Base-by-base conservation (phyloP, 2,329 filamentous ascomycete genomes). In the Xenoacremonium recifei region DNA sequence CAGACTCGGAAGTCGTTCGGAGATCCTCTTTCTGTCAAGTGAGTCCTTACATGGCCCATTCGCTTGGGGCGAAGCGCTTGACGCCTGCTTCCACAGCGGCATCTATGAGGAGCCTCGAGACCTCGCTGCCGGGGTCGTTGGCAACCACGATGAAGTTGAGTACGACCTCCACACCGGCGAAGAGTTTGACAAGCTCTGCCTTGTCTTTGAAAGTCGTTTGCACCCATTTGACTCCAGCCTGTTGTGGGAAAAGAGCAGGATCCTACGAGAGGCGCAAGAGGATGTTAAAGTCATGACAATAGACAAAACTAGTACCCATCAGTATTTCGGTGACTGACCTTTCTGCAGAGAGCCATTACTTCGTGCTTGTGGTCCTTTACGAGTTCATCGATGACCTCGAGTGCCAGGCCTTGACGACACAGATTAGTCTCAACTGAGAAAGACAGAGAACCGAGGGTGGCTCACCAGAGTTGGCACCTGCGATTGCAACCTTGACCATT, bases 31-130 rank as follows among this genome's bases (percentile, higher is more conserved):
- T 27, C 23, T n/a, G n/a, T n/a, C n/a, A n/a, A n/a, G n/a, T 10
- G 32, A 35, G 17, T 23, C 38, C 50, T 55, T 45, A 71, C 69
- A 59, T 63, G 18, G 53, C 63, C 42, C 73, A 85, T 49, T 85
- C 82, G 31, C 75, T 77, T 4, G 79, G 77, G 19, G 82, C 65
- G 62, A 80, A 80, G 12, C 77, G 70, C 54, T 78, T 72, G 5
- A 84, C 76, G 12, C 78, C 76, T 3, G 77, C 79, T 9, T 69
- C 67, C 21, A 78, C 66, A 29, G 76, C 71, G 2, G 78, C 80
- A 34, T 81, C 71, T 31, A 82, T 70, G 41, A 82, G 62, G 13
- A 71, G 54, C 35, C 48, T 51, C 23, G 51, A 46, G 10, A 73
- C 59, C 21, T 58, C 62, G 30, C 67, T 57, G 1, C 53, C 56